Conservation (phyloP, 2,329 filamentous ascomycete species). For the Aspergillus caelatus region DNA sequence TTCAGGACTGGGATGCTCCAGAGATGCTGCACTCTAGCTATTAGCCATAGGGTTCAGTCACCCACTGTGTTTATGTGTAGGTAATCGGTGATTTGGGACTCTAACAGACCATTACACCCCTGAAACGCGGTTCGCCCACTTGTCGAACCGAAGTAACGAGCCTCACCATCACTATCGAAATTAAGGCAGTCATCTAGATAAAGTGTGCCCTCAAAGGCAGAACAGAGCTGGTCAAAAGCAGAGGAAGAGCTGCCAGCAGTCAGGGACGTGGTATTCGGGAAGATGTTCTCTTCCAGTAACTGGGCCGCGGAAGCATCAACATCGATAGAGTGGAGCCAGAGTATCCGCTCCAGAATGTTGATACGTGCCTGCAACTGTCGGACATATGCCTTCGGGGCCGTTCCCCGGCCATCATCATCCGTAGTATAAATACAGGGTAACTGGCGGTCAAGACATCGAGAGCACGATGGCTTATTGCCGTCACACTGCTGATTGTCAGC, state of each 20-base stretch:
- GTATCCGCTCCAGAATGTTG: slow-evolving; percentile 33
- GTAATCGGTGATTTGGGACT: no score
- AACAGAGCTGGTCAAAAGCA: slow-evolving; percentile 23
- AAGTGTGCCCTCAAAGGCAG: slow-evolving; percentile 34
- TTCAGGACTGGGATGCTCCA: no score
- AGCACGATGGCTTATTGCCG: slow-evolving; percentile 34
- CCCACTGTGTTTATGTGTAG: no score
- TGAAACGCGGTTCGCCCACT: slow-evolving; percentile 40
- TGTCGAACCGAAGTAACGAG: slow-evolving; percentile 40
- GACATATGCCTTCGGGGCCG: slow-evolving; percentile 40
- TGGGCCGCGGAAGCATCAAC: slow-evolving; percentile 5
- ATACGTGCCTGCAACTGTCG: slow-evolving; percentile 37
- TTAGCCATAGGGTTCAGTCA: no score
- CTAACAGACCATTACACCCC: slow-evolving; percentile 9
- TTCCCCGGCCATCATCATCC: slow-evolving; percentile 37
- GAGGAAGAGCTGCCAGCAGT: slow-evolving; percentile 7
- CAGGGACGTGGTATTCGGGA: slow-evolving; percentile 3
- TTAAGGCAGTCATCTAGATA: slow-evolving; percentile 39
- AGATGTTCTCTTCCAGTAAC: slow-evolving; percentile 19
- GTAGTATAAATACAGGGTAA: slow-evolving; percentile 35
- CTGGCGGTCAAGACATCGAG: slow-evolving; percentile 34
- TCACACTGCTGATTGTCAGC: slow-evolving; percentile 30
- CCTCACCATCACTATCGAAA: slow-evolving; percentile 39
- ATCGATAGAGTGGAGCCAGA: slow-evolving; percentile 34
- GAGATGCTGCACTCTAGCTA: no score